Evolutionary conservation across 805 yeast species (phyloP), one percentile per base, ranked within the genome.

Genomic region (Priceomyces castillae): DNA sequence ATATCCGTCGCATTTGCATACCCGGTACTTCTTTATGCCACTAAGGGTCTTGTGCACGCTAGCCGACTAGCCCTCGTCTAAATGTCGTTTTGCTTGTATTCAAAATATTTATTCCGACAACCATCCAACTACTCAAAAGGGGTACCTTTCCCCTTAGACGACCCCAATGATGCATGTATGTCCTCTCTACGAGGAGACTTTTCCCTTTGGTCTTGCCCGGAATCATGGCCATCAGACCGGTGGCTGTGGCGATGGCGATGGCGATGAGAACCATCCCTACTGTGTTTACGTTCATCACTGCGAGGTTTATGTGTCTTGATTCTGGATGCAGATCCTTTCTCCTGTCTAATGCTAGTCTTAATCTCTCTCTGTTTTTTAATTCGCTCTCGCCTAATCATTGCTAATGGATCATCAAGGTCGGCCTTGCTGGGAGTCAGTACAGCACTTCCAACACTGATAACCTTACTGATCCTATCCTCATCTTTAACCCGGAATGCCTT

Each of bases 331-430:
- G n/a, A 5, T 12, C 10, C 5, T 5, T 9, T 28, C 5, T 28
- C 10, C 15, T 12, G 31, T 10, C 31, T 20, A 16, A 36, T 25
- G 19, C 33, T 38, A 36, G 34, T 37, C 34, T 42, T 31, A 18
- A 42, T 16, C 38, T 37, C 18, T 33, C 25, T 26, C 46, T 39
- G 34, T 39, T 39, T 41, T 45, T 51, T 46, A 40, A 46, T 42
- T 33, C 47, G 43, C 39, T 47, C 46, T 26, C 42, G 48, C 41
- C 38, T 53, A 7, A 78, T 71, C 43, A 61, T 66, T 34, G 69
- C 52, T 65, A 81, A 65, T 1, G 86, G 86, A 51, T 81, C 86
- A 40, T 50, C 28, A 42, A 33, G 26, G 31, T 40, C 34, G 3
- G 14, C 30, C 9, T 31, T 46, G 6, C 28, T 34, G 15, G 31